Conservation (phyloP, 495 filamentous ascomycete genomes). For the Aspergillus sclerotiicarbonarius region DNA sequence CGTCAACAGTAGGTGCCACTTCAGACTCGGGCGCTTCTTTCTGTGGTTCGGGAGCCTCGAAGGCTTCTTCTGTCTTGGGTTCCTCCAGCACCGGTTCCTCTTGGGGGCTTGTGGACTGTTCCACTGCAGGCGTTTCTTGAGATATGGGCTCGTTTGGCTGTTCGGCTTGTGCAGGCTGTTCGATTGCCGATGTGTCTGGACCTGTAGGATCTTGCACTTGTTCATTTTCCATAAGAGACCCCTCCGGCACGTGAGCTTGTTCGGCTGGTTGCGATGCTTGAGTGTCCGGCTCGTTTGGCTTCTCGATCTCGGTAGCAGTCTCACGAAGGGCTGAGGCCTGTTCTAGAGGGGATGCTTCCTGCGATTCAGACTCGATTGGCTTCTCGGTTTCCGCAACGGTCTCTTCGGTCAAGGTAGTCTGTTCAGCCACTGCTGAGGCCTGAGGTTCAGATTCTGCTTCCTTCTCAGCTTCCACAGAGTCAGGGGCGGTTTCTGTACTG, state of each 20-base stretch:
- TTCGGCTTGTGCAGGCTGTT: not conserved
- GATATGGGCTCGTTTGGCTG: not conserved
- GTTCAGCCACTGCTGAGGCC: not conserved
- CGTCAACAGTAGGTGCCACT: conserved; percentile 5
- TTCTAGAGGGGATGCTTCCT: not conserved
- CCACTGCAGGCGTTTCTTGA: not conserved
- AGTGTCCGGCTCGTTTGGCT: not conserved
- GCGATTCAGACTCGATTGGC: not conserved
- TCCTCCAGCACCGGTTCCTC: conserved; percentile 2
- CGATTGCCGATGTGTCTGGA: not conserved
- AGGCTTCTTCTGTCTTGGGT: not conserved
- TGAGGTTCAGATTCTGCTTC: not conserved
- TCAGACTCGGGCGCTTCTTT: conserved; percentile 3
- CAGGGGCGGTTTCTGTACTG: not conserved
- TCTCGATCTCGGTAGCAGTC: not conserved
- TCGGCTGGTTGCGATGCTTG: not conserved
- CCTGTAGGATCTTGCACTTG: not conserved
- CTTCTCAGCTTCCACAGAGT: not conserved
- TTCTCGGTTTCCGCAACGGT: not conserved
- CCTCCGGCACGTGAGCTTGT: not conserved
- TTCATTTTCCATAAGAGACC: not conserved
- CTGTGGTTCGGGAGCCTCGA: conserved; percentile 1
- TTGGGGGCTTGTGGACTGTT: not conserved
- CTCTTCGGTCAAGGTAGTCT: not conserved
- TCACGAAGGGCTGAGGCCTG: not conserved